Base-by-base conservation (phyloP, 2,329 filamentous ascomycete species). In the Exserohilum rostratum region DNA sequence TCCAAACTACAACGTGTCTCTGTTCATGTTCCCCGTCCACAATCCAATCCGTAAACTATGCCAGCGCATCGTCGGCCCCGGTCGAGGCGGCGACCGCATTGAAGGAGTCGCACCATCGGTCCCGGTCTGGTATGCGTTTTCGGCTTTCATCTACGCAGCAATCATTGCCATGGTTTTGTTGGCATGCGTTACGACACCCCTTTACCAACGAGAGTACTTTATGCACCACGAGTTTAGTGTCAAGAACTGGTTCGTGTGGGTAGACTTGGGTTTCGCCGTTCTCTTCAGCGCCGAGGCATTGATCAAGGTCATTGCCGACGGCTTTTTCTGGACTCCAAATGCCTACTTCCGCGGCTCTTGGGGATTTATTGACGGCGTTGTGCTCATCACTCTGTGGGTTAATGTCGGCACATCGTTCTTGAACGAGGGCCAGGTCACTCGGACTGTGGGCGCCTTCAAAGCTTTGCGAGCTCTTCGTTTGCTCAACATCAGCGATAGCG, bases 91-190 rank as follows among this genome's bases (percentile, higher is more conserved):
- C 39, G 90, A 96, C 72, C 88, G 95, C 39, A 89, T 96, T 59
- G 91, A 98, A 74, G 95, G 95, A 12, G 86, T 96, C 0, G 87
- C 92, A 56, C 95, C 95, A 0, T 93, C 95, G 64, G 92, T 91
- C 62, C 85, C 90, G 4, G 83, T 95, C 7, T 99, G 95, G 93
- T 97, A 96, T 71, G 81, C 86, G 0, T 96, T 98, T 73, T 97
- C 95, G 0, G 91, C 91, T 3, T 90, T 99, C 66, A 90, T 98
- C 50, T 99, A 99, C 73, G 87, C 89, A 20, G 90, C 91, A 12
- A 97, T 99, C 59, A 90, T 98, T 37, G 90, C 91, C 46, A 99
- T 99, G 96, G 95, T 99, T n/a, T 77, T 97, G 39, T 83, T 99
- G 46, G 95, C 95, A 27, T 99, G 93, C 70, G 83, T 98, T 46